Evolutionary conservation across 176 grass and related monocot species (phyloP).

Genomic region (Oryza meyeriana): DNA sequence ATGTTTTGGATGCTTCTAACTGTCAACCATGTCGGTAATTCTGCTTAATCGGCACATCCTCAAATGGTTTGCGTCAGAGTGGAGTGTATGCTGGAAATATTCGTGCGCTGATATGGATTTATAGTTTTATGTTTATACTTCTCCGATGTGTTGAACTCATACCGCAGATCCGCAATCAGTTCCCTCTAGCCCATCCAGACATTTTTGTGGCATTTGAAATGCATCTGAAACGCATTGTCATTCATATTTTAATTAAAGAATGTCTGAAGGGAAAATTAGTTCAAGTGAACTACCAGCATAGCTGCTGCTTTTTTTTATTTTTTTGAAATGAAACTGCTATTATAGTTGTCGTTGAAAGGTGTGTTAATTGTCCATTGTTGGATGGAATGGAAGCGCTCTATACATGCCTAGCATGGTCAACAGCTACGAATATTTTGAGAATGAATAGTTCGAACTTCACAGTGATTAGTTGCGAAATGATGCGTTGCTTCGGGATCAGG

Average conservation of each 20-base stretch:
- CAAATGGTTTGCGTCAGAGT: background rate
- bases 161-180: background rate
- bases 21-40: conserved; percentile 2
- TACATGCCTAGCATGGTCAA: too few relatives aligned
- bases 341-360: too few relatives aligned
- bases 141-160: background rate
- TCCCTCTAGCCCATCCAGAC: background rate
- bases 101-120: background rate
- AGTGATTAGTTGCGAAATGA: too few relatives aligned
- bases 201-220: background rate
- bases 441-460: too few relatives aligned
- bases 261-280: background rate
- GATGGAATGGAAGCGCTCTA: too few relatives aligned
- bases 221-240: background rate
- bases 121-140: background rate
- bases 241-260: background rate
- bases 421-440: too few relatives aligned
- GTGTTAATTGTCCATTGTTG: too few relatives aligned
- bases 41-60: background rate
- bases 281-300: background rate
- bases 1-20: background rate
- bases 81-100: background rate
- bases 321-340: too few relatives aligned
- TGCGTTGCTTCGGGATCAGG: too few relatives aligned
- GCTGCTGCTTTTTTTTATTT: too few relatives aligned